Evolutionary conservation across 257 asterid species (phyloP), one percentile per base, ranked within the genome.

Genomic region (Scutellaria minor): DNA sequence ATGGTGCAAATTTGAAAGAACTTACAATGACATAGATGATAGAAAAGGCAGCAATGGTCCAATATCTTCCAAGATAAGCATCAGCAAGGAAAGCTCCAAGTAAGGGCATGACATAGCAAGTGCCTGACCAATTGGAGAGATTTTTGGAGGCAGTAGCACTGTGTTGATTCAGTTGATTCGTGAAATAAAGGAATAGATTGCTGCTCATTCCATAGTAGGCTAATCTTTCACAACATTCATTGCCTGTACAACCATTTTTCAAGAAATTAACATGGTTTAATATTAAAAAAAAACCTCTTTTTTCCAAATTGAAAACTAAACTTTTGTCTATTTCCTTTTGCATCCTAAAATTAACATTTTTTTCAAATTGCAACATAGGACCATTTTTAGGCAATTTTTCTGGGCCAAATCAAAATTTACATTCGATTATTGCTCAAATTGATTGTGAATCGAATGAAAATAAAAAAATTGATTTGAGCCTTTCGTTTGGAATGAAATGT

Each of bases 201-300:
- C 85, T 65, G 79, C 92, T 86, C 96, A 89, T 89, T 37, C 96
- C 96, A 46, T 89, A 89, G 78, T 89, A 89, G 18, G 96, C 92
- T 68, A 89, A 76, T 80, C 96, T 80, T 72, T 89, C 96, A 45
- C 87, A 83, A 22, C 93, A 86, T 73, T 89, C 96, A 39, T 83
- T 86, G 54, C 89, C 96, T 86, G 55, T 70, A 31, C 2, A 44
- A 6, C 0, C 0, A 39, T 35, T 7, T 18, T 61, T 50, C 35
- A 60, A 59, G 6, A 60, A 57, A 45, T 24, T 9, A 22, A n/a
- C 27, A 24, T 2, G 18, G 18, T 40, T 51, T 1, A 18, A 5
- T 11, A 5, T 10, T 1, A 2, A 31, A 31, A 3, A 27, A 2
- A 0, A 31, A 31, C 37, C 37, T 24, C 27, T 24, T 24, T 24